These are phyloP conservation scores for Aspergillus ostianus DNA, from an alignment of 495 filamentous ascomycete species.

Conservation along the genomic window DNA sequence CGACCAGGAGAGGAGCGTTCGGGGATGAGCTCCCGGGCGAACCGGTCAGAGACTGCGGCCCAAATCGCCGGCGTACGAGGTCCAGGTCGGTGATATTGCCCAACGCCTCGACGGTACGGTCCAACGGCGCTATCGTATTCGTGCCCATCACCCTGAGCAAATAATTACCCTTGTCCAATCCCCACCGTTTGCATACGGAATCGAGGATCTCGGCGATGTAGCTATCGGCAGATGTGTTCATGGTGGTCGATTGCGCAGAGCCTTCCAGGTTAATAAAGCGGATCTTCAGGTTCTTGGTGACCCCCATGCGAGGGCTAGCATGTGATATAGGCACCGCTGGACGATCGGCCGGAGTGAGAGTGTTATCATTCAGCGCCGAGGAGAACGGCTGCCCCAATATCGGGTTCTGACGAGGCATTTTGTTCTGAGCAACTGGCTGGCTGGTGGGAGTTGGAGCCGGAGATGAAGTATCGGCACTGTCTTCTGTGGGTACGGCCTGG, in stretches of 20 bases:
- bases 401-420: slow-evolving; percentile 52
- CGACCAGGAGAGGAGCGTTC: slow-evolving; percentile 69
- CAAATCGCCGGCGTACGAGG: slow-evolving; percentile 82
- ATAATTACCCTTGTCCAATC: slow-evolving; percentile 85
- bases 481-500: slow-evolving; percentile 51
- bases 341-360: slow-evolving; percentile 60
- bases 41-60: slow-evolving; percentile 69
- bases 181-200: slow-evolving; percentile 82
- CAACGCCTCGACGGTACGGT: slow-evolving; percentile 86
- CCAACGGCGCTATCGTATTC: slow-evolving; percentile 77
- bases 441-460: slow-evolving; percentile 44
- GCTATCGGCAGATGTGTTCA: slow-evolving; percentile 88
- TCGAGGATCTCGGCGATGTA: slow-evolving; percentile 94
- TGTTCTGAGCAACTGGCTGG: slow-evolving; percentile 28
- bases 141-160: slow-evolving; percentile 84
- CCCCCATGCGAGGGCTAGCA: slow-evolving; percentile 66
- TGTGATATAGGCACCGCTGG: slow-evolving; percentile 55
- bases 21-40: slow-evolving; percentile 80
- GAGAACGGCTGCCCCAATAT: slow-evolving; percentile 52
- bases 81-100: slow-evolving; percentile 83
- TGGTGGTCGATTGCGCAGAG: slow-evolving; percentile 58
- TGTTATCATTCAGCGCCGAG: slow-evolving; percentile 54
- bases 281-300: slow-evolving; percentile 83
- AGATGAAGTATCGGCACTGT: slow-evolving; percentile 34
- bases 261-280: slow-evolving; percentile 74